phyloP scores from a whole-genome alignment of 1,284 basidiomycete genomes.

The Ustilago loliicola region DNA sequence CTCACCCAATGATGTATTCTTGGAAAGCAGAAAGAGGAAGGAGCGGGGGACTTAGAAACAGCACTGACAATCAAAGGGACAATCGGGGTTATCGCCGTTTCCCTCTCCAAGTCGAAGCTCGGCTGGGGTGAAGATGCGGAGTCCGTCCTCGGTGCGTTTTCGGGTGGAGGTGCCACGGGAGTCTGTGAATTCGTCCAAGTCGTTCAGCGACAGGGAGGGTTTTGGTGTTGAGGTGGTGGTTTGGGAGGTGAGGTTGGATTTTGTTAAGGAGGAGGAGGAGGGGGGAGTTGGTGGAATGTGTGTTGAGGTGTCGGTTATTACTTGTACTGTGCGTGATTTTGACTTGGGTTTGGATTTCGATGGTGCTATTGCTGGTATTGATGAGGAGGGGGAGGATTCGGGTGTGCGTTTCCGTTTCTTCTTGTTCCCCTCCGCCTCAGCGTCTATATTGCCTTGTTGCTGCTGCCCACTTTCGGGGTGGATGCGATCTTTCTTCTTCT shows the following conservation, averaged over 20 bases:
- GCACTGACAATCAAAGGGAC: slow-evolving; percentile 51
- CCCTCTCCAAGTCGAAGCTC: slow-evolving; percentile 31
- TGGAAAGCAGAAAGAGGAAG: too few species aligned
- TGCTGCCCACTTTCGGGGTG: background rate
- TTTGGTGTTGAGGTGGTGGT: background rate
- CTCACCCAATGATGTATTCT: too few species aligned
- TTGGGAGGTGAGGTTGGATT: too few species aligned
- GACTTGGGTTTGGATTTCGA: slow-evolving; percentile 5
- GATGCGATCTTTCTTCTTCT: background rate
- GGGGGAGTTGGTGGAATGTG: too few species aligned
- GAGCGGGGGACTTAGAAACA: slow-evolving; percentile 14
- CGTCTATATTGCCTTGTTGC: background rate
- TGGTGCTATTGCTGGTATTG: background rate
- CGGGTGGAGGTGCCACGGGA: slow-evolving; percentile 11
- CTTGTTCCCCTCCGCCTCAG: too few species aligned
- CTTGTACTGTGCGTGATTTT: slow-evolving; percentile 13
- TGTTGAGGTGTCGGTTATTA: slow-evolving; percentile 24
- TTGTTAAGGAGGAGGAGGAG: too few species aligned
- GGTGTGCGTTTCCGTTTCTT: slow-evolving; percentile 7
- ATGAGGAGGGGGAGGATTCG: background rate
- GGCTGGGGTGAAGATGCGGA: slow-evolving; percentile 28
- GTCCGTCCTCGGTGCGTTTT: slow-evolving; percentile 37
- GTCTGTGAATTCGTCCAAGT: slow-evolving; percentile 33
- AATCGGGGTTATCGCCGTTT: slow-evolving; percentile 16
- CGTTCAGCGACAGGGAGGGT: background rate